Base-by-base conservation (phyloP, 768 basidiomycete genomes). In the Grammothele lineata region DNA sequence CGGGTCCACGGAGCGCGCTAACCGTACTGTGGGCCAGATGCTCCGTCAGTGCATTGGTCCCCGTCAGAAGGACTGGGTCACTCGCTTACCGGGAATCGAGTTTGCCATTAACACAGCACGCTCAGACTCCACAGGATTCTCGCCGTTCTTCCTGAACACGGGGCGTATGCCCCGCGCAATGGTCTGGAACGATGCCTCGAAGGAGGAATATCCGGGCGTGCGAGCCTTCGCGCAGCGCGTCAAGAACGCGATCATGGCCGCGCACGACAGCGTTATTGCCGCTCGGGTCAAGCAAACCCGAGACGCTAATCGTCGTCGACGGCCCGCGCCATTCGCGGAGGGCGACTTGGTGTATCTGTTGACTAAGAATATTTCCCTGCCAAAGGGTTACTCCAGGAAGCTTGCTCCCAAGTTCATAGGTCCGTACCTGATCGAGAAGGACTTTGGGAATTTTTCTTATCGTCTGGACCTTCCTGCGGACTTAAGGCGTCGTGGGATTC, bases 371-470 rank as follows among this genome's bases (percentile, higher is more conserved):
- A n/a, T n/a, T n/a, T n/a, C n/a, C n/a, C n/a, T n/a, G n/a, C n/a
- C n/a, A 69, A 64, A 62, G 23, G 63, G 59, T 3, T 27, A 58
- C 3, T 66, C 67, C 0, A 18, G 54, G 5, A 73, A 72, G 40
- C 54, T 74, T 0, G 22, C 60, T 0, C 72, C 67, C 0, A 67
- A 66, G 32, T 72, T 51, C 45, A 57, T 73, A 17, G 69, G 74
- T 6, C 74, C 70, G 0, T 74, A 62, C 40, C 36, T 50, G 5
- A 59, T 73, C 1, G 1, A 58, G 0, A 18, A 52, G 41, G 9
- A 21, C 45, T 18, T 52, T 51, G 1, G 52, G 39, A 5, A 61
- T 35, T 6, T 64, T 56, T 0, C 50, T 0, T 71, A 70, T 47
- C 47, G 5, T 2, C 48, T 73, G 0, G 52, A 66, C 3, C 33